phyloP scores from a whole-genome alignment of 108 stramenopile genomes.

The Skeletonema menzelii region DNA sequence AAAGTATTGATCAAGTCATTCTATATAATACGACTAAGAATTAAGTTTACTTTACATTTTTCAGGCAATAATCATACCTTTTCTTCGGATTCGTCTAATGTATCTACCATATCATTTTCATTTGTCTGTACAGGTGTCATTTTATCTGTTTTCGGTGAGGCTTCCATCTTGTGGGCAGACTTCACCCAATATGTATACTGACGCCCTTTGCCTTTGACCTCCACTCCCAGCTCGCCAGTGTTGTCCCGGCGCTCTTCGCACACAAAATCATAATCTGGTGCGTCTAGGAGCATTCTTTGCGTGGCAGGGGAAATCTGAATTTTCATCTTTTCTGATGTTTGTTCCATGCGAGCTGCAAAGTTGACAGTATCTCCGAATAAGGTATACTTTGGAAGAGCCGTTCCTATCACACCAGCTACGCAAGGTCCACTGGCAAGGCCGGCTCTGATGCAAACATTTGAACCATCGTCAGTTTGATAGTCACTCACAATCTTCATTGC shows the following conservation, averaged over 20 bases:
- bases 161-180: conserved; percentile 17
- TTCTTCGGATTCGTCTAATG: background rate
- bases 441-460: conserved; percentile 34
- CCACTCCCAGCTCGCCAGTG: conserved; percentile 30
- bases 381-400: conserved; percentile 46
- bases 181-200: conserved; percentile 42
- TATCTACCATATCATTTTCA: background rate
- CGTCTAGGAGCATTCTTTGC: conserved; percentile 37
- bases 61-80: background rate
- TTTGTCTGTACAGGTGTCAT: too few relatives aligned
- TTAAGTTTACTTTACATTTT: background rate
- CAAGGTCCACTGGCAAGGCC: conserved; percentile 54
- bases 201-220: conserved; percentile 47
- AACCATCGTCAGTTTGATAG: conserved; percentile 23
- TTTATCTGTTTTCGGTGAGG: too few relatives aligned
- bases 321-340: conserved; percentile 37
- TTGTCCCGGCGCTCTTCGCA: conserved; percentile 27
- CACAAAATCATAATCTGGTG: conserved; percentile 31
- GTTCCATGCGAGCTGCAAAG: conserved; percentile 63
- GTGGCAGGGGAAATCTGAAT: conserved; percentile 31
- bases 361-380: conserved; percentile 66
- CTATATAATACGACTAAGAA: background rate
- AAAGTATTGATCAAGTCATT: background rate
- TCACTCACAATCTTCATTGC: conserved; percentile 22
- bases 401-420: conserved; percentile 60